Conservation (phyloP, 495 filamentous ascomycete genomes). For the Lasiosphaeria ovina region DNA sequence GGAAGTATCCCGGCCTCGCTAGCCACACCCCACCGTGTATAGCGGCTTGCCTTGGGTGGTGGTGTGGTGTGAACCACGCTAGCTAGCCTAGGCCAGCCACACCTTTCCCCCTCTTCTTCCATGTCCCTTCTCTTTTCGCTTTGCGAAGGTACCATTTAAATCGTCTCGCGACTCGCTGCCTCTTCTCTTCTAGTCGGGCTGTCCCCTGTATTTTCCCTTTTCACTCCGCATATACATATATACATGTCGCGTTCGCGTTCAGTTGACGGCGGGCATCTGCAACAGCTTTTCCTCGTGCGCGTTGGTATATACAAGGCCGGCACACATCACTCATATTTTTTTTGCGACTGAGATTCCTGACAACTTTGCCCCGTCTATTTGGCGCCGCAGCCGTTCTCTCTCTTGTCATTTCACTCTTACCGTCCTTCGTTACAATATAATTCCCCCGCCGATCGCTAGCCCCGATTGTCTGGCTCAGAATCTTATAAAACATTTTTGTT, state of each 20-base stretch:
- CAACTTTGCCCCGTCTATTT: constrained; percentile 5
- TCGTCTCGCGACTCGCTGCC: no score
- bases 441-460: constrained; percentile 1
- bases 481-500: neutral
- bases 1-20: no score
- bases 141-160: no score
- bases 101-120: no score
- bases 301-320: constrained; percentile 28
- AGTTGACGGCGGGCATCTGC: constrained; percentile 23
- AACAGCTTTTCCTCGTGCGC: constrained; percentile 23
- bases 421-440: constrained; percentile 17
- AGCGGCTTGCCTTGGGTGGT: no score
- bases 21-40: no score
- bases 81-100: no score
- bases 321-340: constrained; percentile 6
- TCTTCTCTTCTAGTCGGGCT: neutral
- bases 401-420: constrained; percentile 8
- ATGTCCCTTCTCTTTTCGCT: no score
- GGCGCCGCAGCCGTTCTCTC: neutral
- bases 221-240: constrained; percentile 9
- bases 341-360: constrained; percentile 15
- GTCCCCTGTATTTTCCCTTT: neutral
- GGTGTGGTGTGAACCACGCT: no score
- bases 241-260: constrained; percentile 3
- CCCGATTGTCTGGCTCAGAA: neutral